A percentile compares a stretch with the other conserved stretches of the same genome.
These are phyloP conservation scores for Malassezia psittaci DNA, from an alignment of 1,284 basidiomycete genomes.

Conservation along the genomic window DNA sequence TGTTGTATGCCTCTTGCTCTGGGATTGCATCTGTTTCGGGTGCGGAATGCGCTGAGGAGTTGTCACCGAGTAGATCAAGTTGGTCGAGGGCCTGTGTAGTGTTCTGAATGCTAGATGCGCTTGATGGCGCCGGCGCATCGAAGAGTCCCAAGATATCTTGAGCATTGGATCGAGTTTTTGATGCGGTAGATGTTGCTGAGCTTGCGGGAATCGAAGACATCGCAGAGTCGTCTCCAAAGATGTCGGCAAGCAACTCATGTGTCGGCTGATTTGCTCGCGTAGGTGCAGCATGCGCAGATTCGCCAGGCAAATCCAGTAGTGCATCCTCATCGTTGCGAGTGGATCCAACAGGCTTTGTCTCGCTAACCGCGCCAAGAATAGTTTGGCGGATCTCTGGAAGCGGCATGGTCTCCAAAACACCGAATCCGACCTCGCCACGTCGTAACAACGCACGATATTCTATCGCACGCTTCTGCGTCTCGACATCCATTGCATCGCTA, in stretches of 20 bases:
- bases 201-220: background rate
- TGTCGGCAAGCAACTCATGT: slow-evolving; percentile 81
- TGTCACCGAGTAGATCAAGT: slow-evolving; percentile 59
- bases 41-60: slow-evolving; percentile 51
- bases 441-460: slow-evolving; percentile 80
- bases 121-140: slow-evolving; percentile 49
- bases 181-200: background rate
- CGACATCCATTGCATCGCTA: slow-evolving; percentile 73
- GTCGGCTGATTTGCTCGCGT: slow-evolving; percentile 51
- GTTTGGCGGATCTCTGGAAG: slow-evolving; percentile 69
- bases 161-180: slow-evolving; percentile 52
- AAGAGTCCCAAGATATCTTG: slow-evolving; percentile 89
- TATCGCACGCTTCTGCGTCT: slow-evolving; percentile 88
- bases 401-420: slow-evolving; percentile 94
- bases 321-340: slow-evolving; percentile 25
- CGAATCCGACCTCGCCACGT: slow-evolving; percentile 61
- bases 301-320: background rate
- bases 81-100: slow-evolving; percentile 15
- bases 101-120: slow-evolving; percentile 28
- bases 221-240: slow-evolving; percentile 58
- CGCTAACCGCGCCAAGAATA: slow-evolving; percentile 37
- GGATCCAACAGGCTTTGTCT: slow-evolving; percentile 39
- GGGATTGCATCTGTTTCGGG: slow-evolving; percentile 49
- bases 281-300: slow-evolving; percentile 11
- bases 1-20: slow-evolving; percentile 78